A percentile compares a stretch with the other conserved stretches of the same genome.
Evolutionary conservation across 352 stramenopile species (phyloP).

Genomic region (Elongisporangium anandrum): DNA sequence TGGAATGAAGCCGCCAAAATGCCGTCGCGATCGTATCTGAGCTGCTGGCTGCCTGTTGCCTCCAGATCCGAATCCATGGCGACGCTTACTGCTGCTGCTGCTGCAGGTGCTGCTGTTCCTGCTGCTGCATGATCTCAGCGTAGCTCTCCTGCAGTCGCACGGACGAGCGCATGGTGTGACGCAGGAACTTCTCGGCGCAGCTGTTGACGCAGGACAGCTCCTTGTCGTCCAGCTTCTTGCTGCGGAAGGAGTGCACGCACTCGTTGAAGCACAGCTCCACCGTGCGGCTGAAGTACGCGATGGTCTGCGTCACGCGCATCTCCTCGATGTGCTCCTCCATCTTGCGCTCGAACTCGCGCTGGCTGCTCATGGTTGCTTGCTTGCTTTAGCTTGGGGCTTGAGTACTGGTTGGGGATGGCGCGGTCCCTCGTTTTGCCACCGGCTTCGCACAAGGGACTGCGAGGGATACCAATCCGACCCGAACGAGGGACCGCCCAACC

Average conservation of each 20-base stretch:
- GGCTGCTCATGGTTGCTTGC: conserved; percentile 46
- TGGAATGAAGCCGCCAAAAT: not conserved
- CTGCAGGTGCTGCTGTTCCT: conserved; percentile 66
- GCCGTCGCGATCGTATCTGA: not conserved
- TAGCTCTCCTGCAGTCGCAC: conserved; percentile 88
- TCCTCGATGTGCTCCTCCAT: conserved; percentile 90
- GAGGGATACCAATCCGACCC: not conserved
- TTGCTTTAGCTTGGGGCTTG: not conserved
- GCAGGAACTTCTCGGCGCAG: conserved; percentile 89
- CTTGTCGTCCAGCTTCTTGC: conserved; percentile 90
- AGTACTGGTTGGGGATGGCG: not conserved
- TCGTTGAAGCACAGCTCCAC: conserved; percentile 88
- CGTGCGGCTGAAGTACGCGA: conserved; percentile 87
- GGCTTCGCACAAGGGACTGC: not conserved
- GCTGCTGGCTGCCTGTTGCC: not conserved
- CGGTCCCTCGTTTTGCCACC: conserved; percentile 2
- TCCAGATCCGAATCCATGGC: not conserved
- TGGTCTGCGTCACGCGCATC: conserved; percentile 88
- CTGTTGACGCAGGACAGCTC: conserved; percentile 86
- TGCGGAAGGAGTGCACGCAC: conserved; percentile 89
- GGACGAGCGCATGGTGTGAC: conserved; percentile 88
- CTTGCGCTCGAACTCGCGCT: conserved; percentile 86
- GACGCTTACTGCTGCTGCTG: conserved; percentile 30
- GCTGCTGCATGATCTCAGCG: conserved; percentile 82
- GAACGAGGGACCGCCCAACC: not conserved